phyloP scores from a whole-genome alignment of 768 basidiomycete species.

The Fistulinella prunicolor region DNA sequence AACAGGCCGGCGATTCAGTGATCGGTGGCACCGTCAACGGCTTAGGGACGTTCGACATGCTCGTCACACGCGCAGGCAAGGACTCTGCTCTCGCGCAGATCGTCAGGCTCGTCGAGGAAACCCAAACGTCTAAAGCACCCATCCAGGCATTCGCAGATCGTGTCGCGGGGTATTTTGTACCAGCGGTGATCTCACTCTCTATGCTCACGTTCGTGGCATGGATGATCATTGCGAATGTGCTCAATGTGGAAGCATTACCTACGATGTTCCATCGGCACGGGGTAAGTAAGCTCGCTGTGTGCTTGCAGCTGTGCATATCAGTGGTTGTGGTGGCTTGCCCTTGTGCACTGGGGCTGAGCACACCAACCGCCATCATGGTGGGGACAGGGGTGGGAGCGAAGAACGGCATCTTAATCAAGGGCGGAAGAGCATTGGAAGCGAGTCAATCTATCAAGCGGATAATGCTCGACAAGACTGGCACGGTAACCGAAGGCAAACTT shows the following conservation, averaged over 20 bases:
- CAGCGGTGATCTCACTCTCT: conserved; percentile 81
- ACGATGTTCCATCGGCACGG: conserved; percentile 83
- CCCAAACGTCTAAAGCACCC: conserved; percentile 96
- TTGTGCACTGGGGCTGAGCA: conserved; percentile 93
- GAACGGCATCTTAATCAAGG: conserved; percentile 98
- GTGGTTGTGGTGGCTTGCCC: conserved; percentile 98
- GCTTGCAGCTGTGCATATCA: conserved; percentile 95
- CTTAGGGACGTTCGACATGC: conserved; percentile 95
- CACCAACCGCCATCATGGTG: conserved; percentile 99
- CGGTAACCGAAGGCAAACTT: conserved; percentile 93
- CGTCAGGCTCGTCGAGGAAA: conserved; percentile 94
- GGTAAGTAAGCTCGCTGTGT: conserved; percentile 82
- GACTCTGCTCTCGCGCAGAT: conserved; percentile 97
- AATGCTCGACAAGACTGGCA: conserved; percentile 96
- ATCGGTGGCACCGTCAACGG: conserved; percentile 98
- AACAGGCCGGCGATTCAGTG: conserved; percentile 78
- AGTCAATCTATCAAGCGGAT: conserved; percentile 79
- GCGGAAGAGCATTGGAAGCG: conserved; percentile 90
- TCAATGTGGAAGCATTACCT: conserved; percentile 63
- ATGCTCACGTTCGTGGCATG: conserved; percentile 78
- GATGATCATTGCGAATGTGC: conserved; percentile 67
- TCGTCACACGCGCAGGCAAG: conserved; percentile 91
- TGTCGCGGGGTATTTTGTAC: conserved; percentile 94
- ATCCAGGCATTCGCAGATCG: conserved; percentile 96
- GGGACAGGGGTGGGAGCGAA: conserved; percentile 96